Base-by-base conservation (phyloP, 2,329 filamentous ascomycete genomes). In the Talaromyces sp. region DNA sequence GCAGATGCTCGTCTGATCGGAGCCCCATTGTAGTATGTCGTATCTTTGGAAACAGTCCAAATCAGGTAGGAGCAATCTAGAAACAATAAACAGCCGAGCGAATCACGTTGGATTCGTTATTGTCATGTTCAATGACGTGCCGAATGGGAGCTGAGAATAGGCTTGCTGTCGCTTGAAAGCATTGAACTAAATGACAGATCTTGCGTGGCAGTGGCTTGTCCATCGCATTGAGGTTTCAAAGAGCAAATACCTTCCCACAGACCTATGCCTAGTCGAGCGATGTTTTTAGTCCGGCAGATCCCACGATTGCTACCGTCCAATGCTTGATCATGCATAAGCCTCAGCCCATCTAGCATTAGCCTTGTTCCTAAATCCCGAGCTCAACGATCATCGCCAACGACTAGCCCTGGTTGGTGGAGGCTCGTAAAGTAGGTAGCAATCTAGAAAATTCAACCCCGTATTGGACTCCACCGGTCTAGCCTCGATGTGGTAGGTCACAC, bases 401-500 rank as follows among this genome's bases (percentile, higher is more conserved):
- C 7, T 27, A 19, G 15, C 13, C 17, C 56, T 31, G 49, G 49
- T 53, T 53, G 49, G 49, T 5, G 4, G 49, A 53, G 25, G 49
- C 49, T 53, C 19, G 27, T 53, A 8, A 27, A 53, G 27, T 53
- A 53, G 49, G 49, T 53, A 53, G 49, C 27, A 53, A 10, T 29
- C 49, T 53, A 53, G 49, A 58, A 58, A 54, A 13, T 43, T 40
- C 56, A 58, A 58, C 56, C 56, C 56, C 36, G 56, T 59, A 59
- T 59, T 45, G 22, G 15, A 27, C 19, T 40, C 56, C 56, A 59
- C 34, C 22, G 19, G 22, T 45, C 56, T 59, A 59, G 38, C 19
- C 56, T 59, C 7, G 5, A 59, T 59, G 13, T 19, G 36, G 56
- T 45, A 59, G 36, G 36, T 59, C 56, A 29, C 27, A 59, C 13